phyloP scores from a whole-genome alignment of 2,329 filamentous ascomycete genomes.

The Dothideomycetes sp. region DNA sequence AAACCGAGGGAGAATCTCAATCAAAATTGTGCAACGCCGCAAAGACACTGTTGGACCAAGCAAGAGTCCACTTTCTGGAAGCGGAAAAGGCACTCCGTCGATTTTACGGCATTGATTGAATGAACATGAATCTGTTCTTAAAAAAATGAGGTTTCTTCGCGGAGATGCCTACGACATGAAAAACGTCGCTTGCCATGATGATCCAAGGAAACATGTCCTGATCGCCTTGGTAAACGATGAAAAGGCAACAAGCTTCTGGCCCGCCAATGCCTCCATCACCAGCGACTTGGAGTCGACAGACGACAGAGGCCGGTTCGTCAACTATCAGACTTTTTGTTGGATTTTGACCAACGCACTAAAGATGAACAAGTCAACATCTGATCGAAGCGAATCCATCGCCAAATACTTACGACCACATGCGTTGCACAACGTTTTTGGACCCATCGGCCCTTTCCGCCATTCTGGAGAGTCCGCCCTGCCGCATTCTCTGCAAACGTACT shows the following conservation, averaged over 20 bases:
- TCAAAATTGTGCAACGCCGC: conserved; percentile 3
- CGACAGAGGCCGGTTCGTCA: not conserved
- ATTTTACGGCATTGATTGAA: conserved; percentile 8
- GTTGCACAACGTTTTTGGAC: conserved; percentile 1
- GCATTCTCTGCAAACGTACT: conserved; percentile 4
- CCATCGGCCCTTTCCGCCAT: not conserved
- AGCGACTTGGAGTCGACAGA: not conserved
- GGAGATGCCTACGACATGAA: no score
- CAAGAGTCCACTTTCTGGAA: conserved; percentile 1
- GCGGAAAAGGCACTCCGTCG: not conserved
- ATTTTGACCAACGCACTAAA: conserved; percentile 8
- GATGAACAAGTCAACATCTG: not conserved
- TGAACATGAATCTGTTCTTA: no score
- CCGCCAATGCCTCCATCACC: not conserved
- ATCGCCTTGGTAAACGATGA: no score
- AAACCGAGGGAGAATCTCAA: not conserved
- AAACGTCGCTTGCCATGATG: no score
- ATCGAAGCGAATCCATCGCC: not conserved
- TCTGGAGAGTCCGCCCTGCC: conserved; percentile 3
- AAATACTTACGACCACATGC: conserved; percentile 3
- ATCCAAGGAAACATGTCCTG: no score
- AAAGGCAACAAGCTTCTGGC: not conserved
- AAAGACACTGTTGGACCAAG: conserved; percentile 1
- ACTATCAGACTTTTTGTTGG: not conserved
- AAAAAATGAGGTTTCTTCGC: no score